Conservation (phyloP, 192 early-diverging fungal species). For the Coemansia sp. region DNA sequence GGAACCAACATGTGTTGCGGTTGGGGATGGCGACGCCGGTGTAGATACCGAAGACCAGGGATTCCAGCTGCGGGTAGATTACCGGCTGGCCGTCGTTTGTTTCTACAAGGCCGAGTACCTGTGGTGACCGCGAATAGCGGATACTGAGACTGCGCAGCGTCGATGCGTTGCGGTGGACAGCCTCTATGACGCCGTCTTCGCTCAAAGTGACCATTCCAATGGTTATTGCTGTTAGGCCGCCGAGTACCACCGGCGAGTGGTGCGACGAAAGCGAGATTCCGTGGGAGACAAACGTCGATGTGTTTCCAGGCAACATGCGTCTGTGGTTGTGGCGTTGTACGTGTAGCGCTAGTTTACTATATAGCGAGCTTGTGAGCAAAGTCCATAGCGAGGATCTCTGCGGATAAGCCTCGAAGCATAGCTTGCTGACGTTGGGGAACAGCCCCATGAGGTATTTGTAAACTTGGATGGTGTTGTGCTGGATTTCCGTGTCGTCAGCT, state of each 20-base stretch:
- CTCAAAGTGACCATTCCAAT: constrained; percentile 2
- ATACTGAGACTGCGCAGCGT: neutral
- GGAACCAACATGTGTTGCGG: neutral
- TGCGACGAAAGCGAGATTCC: neutral
- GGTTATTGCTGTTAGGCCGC: neutral
- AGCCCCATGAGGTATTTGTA: neutral
- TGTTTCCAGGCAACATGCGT: neutral
- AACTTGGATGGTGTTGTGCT: neutral
- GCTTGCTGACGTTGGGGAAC: neutral
- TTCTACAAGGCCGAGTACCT: neutral
- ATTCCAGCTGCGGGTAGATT: constrained; percentile 11
- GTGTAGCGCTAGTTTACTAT: neutral
- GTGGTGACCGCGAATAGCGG: neutral
- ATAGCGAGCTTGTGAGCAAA: neutral
- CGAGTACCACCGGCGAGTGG: neutral
- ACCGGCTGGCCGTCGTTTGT: neutral
- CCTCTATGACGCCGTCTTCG: constrained; percentile 1
- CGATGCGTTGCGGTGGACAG: neutral
- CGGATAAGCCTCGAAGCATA: neutral
- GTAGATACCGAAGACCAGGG: constrained; percentile 9
- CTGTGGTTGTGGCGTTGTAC: neutral
- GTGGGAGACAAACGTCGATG: neutral
- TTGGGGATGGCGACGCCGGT: constrained; percentile 8
- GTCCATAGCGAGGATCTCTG: neutral
- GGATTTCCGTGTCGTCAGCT: neutral